A percentile compares a stretch with the other conserved stretches of the same genome.
Conservation (phyloP, 176 grass and related monocot species). For the Oryza longistaminata region DNA sequence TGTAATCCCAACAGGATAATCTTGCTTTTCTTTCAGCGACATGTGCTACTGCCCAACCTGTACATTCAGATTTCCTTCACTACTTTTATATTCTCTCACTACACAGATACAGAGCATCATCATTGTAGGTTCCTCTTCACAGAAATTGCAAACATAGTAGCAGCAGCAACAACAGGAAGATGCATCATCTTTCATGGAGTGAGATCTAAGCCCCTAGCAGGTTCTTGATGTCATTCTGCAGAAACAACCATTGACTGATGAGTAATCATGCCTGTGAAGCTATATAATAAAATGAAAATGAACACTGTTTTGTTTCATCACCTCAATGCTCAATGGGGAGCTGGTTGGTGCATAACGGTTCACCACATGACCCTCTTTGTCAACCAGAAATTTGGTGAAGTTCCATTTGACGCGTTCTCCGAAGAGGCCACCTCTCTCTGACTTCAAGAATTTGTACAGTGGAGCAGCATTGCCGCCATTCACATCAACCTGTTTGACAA, state of each 20-base stretch:
- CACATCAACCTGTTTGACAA: slow-evolving; percentile 51
- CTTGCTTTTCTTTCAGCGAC: neutral
- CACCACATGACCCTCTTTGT: slow-evolving; percentile 60
- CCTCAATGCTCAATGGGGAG: slow-evolving; percentile 58
- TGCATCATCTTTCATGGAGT: neutral
- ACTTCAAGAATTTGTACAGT: slow-evolving; percentile 57
- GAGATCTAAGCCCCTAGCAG: slow-evolving; percentile 44
- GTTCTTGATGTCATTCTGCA: slow-evolving; percentile 62
- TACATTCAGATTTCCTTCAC: neutral
- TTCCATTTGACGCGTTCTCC: slow-evolving; percentile 67
- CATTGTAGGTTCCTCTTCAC: neutral
- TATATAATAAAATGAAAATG: neutral
- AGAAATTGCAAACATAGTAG: slow-evolving; percentile 13
- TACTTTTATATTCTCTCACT: neutral
- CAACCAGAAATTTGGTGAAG: slow-evolving; percentile 61
- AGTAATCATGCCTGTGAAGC: slow-evolving; percentile 11
- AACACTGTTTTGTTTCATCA: neutral
- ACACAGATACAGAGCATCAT: no score
- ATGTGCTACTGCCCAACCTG: neutral
- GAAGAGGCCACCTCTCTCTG: slow-evolving; percentile 49
- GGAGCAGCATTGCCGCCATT: slow-evolving; percentile 59
- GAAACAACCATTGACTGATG: slow-evolving; percentile 3
- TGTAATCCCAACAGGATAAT: slow-evolving; percentile 14
- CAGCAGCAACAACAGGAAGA: neutral
- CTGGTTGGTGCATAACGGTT: slow-evolving; percentile 53